Base-by-base conservation (phyloP, 352 stramenopile species). In the Phytophthora pseudosyringae region DNA sequence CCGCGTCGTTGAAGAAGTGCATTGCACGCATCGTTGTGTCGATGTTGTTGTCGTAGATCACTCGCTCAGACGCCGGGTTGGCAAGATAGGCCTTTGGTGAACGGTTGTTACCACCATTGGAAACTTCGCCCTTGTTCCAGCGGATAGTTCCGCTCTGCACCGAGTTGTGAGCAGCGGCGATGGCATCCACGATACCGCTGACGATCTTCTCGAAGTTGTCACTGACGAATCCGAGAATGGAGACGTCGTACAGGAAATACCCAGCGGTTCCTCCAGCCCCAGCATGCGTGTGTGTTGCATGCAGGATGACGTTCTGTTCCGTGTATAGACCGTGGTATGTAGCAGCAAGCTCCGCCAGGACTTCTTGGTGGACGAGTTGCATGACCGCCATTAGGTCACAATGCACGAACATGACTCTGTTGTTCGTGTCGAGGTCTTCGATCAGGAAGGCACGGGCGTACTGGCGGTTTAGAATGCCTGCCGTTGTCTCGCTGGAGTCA, bases 261-360 rank as follows among this genome's bases (percentile, higher is more conserved):
- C 87, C 82, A 0, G 90, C 63, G 33, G 88, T 88, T 4, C 89
- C 89, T 16, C 76, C 86, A 1, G 88, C 81, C 0, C 78, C 86
- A 38, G 80, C 84, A 60, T 97, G 89, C 15, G 86, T 95, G 67
- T 97, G 89, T 3, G 83, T 94, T n/a, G 83, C 86, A 59, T 82
- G 83, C 11, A 95, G 76, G 21, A 80, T 72, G 7, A 93, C 66
- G 58, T 91, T 94, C 48, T 90, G 76, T 40, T 74, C 76, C 25
- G 69, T 69, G 73, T 85, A 85, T 3, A 80, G 1, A 12, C 40
- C 58, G 28, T 33, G 36, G 52, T 82, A 87, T 35, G 79, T 82
- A 35, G 21, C 44, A 21, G 51, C 50, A 13, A 88, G 65, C 43
- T 86, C 39, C 10, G 57, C 54, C 10, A 88, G 59, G 18, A 86